phyloP scores from a whole-genome alignment of 805 yeast genomes.

The Sporopachydermia lactativora region DNA sequence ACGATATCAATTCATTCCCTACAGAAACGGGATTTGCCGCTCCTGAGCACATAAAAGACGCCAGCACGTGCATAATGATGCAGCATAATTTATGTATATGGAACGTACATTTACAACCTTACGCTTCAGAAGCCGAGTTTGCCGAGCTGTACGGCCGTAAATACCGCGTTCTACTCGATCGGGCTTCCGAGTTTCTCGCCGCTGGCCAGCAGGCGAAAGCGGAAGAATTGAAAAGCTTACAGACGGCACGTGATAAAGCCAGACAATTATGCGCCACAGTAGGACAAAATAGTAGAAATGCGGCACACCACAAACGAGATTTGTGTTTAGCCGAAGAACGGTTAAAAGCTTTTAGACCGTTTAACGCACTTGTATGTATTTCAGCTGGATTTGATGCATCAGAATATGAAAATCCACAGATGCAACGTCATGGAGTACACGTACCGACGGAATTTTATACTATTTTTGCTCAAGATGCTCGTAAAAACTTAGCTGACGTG shows the following conservation, averaged over 20 bases:
- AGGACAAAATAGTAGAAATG: not conserved
- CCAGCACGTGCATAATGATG: constrained; percentile 60
- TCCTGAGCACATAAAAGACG: constrained; percentile 54
- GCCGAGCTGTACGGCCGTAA: constrained; percentile 42
- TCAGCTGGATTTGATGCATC: constrained; percentile 87
- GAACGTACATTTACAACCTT: constrained; percentile 70
- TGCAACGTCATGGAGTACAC: constrained; percentile 74
- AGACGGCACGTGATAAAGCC: constrained; percentile 8
- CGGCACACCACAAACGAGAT: constrained; percentile 2
- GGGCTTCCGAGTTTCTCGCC: constrained; percentile 53
- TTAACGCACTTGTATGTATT: constrained; percentile 47
- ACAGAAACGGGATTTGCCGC: constrained; percentile 70
- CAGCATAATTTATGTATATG: constrained; percentile 70
- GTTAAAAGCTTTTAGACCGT: constrained; percentile 22
- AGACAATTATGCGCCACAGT: not conserved
- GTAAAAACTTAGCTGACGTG: constrained; percentile 44
- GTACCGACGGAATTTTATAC: constrained; percentile 74
- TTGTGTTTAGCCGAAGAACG: constrained; percentile 5
- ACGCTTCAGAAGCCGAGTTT: constrained; percentile 51
- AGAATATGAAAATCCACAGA: constrained; percentile 66
- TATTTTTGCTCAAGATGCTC: constrained; percentile 56
- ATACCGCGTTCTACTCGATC: constrained; percentile 45
- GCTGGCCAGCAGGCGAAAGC: constrained; percentile 32
- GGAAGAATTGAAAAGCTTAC: constrained; percentile 19
- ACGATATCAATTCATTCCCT: constrained; percentile 78